Conservation (phyloP, 805 yeast species). For the Candida mattraensis region DNA sequence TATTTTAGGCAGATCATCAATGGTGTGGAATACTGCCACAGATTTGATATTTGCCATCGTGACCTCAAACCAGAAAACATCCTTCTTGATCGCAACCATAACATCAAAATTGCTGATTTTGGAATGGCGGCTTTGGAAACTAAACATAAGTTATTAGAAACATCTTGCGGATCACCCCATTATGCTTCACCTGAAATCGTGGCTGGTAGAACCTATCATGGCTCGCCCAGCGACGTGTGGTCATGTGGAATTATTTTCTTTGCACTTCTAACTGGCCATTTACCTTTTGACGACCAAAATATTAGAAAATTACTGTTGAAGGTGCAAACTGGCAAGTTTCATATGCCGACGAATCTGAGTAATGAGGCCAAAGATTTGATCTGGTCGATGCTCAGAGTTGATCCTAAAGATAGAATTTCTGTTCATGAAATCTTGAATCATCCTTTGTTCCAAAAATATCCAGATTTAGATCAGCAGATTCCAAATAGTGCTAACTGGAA, state of each 20-base stretch:
- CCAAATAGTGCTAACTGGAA: conserved; percentile 16
- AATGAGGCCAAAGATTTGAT: conserved; percentile 68
- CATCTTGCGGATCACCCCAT: conserved; percentile 87
- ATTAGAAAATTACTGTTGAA: conserved; percentile 68
- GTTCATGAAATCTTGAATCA: conserved; percentile 65
- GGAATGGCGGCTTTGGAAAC: conserved; percentile 88
- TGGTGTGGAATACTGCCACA: conserved; percentile 81
- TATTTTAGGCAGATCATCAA: conserved; percentile 75
- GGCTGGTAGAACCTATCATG: conserved; percentile 74
- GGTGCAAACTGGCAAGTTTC: conserved; percentile 74
- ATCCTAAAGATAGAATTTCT: conserved; percentile 69
- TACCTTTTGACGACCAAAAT: conserved; percentile 83
- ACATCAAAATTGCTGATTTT: conserved; percentile 79
- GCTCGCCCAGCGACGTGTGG: conserved; percentile 86
- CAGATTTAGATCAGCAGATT: conserved; percentile 37
- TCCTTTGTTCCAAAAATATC: conserved; percentile 53
- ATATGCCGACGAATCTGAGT: conserved; percentile 66
- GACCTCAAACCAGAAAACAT: conserved; percentile 83
- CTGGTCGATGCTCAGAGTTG: conserved; percentile 61
- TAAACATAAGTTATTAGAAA: conserved; percentile 67
- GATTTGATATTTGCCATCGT: conserved; percentile 77
- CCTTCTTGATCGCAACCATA: conserved; percentile 60
- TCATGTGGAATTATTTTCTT: conserved; percentile 82
- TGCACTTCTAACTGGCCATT: conserved; percentile 75
- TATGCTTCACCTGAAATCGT: conserved; percentile 89